These are phyloP conservation scores for Kwoniella mangroviensis DNA, from an alignment of 768 basidiomycete species.

Conservation along the genomic window DNA sequence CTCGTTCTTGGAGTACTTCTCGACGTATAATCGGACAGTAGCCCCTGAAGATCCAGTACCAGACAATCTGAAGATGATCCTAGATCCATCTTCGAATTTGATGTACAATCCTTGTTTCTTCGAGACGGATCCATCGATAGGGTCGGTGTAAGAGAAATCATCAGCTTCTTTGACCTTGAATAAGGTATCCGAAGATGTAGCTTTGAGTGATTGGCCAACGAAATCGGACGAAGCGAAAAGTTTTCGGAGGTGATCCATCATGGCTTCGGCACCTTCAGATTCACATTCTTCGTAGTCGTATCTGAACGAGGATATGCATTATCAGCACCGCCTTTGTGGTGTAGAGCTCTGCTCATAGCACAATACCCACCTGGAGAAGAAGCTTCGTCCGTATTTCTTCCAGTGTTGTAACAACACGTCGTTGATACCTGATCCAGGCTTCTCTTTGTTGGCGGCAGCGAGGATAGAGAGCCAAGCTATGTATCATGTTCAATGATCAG, in stretches of 20 bases:
- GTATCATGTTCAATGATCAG: neutral
- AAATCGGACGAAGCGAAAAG: conserved; percentile 69
- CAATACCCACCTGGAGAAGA: conserved; percentile 74
- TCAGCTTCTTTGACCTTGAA: conserved; percentile 79
- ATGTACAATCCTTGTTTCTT: conserved; percentile 96
- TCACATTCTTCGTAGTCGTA: conserved; percentile 99
- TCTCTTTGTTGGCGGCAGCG: conserved; percentile 76
- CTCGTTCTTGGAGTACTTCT: conserved; percentile 70
- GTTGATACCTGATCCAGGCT: conserved; percentile 67
- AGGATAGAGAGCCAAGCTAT: conserved; percentile 97
- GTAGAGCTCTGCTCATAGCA: no score
- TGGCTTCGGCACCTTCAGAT: conserved; percentile 82
- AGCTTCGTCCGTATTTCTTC: conserved; percentile 88
- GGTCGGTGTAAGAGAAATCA: conserved; percentile 96
- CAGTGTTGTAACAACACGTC: conserved; percentile 88
- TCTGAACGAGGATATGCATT: conserved; percentile 54
- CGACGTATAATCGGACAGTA: conserved; percentile 94
- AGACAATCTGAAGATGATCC: conserved; percentile 93
- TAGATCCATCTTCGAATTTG: conserved; percentile 84
- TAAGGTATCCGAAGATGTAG: conserved; percentile 67
- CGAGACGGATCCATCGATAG: conserved; percentile 92
- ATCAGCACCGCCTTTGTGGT: neutral
- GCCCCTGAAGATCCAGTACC: conserved; percentile 97
- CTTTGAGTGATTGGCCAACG: conserved; percentile 69
- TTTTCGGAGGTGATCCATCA: conserved; percentile 77